These are phyloP conservation scores for Globisporangium paroecandrum DNA, from an alignment of 352 stramenopile species.

Conservation along the genomic window DNA sequence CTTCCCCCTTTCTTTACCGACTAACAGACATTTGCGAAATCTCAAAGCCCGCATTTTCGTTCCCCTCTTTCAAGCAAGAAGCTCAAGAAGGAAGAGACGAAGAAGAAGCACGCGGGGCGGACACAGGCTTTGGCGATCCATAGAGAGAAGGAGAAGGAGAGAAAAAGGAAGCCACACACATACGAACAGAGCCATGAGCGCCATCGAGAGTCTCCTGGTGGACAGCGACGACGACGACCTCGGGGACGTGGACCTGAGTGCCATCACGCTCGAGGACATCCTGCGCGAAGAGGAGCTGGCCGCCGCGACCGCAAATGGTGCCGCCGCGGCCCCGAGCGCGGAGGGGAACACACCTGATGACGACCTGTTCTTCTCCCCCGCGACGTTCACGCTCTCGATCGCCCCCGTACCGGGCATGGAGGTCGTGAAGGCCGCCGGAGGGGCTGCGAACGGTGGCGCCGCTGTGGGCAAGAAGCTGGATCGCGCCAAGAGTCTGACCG, in stretches of 20 bases:
- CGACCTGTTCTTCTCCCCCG: conserved; percentile 71
- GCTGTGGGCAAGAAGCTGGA: conserved; percentile 27
- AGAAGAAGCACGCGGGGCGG: background rate
- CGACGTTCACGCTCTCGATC: conserved; percentile 61
- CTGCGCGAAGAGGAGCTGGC: conserved; percentile 64
- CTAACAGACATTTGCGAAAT: background rate
- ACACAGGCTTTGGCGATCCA: background rate
- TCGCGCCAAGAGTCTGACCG: conserved; percentile 38
- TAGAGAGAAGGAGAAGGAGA: background rate
- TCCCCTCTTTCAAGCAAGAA: conserved; percentile 4
- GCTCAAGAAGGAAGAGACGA: background rate
- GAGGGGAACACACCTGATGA: conserved; percentile 29
- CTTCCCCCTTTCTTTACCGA: background rate
- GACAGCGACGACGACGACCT: conserved; percentile 73
- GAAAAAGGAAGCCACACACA: background rate
- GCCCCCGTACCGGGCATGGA: conserved; percentile 72
- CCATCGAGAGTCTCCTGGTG: conserved; percentile 53
- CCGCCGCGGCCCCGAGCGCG: conserved; percentile 2
- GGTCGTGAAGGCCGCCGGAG: conserved; percentile 19
- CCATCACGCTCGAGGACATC: conserved; percentile 74
- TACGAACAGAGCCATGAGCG: conserved; percentile 28
- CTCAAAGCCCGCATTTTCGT: conserved; percentile 3
- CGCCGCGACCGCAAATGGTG: conserved; percentile 21
- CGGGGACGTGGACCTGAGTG: conserved; percentile 54
- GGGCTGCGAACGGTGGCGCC: background rate